phyloP scores from a whole-genome alignment of 2,329 filamentous ascomycete genomes.

The Orbilia brochopaga region DNA sequence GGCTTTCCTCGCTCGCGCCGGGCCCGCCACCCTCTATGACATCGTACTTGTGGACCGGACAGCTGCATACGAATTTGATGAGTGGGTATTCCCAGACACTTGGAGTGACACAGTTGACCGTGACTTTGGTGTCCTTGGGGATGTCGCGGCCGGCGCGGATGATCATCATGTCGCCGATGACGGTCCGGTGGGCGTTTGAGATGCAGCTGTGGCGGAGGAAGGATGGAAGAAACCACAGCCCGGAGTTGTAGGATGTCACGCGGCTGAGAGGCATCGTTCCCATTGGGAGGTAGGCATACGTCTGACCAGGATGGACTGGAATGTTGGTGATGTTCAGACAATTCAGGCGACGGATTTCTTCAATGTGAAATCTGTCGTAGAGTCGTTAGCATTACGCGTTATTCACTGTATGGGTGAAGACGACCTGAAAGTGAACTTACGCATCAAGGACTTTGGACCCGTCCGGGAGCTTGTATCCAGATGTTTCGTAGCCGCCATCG shows the following conservation, averaged over 20 bases:
- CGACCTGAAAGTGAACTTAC: conserved; percentile 6
- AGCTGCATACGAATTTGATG: conserved; percentile 29
- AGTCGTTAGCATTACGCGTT: background rate
- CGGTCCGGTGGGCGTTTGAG: conserved; percentile 35
- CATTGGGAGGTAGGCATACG: conserved; percentile 2
- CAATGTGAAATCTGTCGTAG: conserved; percentile 29
- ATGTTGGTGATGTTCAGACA: conserved; percentile 19
- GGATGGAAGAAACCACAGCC: conserved; percentile 38
- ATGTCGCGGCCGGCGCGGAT: conserved; percentile 39
- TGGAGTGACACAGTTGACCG: conserved; percentile 21
- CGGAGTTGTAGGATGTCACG: conserved; percentile 18
- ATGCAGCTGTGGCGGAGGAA: conserved; percentile 44
- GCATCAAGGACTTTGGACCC: conserved; percentile 25
- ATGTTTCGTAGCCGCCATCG: conserved; percentile 14
- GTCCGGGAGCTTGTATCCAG: conserved; percentile 14
- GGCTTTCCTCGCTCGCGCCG: background rate
- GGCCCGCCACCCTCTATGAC: background rate
- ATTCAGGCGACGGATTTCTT: conserved; percentile 34
- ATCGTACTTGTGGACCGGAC: conserved; percentile 33
- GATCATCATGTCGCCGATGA: conserved; percentile 41
- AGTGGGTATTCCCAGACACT: conserved; percentile 34
- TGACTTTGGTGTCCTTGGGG: conserved; percentile 37
- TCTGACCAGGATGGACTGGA: conserved; percentile 19
- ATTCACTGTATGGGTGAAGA: background rate
- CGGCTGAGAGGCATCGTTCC: background rate